Evolutionary conservation across 768 basidiomycete genomes (phyloP), one percentile per base, ranked within the genome.

Genomic region (Boletus reticulatus): DNA sequence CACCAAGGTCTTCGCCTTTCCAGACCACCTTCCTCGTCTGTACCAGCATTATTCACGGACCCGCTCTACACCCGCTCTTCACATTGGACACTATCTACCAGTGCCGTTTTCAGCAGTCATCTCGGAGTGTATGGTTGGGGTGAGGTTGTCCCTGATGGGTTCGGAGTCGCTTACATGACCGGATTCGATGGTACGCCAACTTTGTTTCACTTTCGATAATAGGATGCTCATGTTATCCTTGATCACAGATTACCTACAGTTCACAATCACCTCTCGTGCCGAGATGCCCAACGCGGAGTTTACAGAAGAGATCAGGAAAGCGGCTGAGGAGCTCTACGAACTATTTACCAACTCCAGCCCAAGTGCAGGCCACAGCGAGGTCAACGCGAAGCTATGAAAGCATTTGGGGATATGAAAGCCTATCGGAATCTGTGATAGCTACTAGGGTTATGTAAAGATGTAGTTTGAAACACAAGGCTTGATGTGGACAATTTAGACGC

Each of bases 141-240:
- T 47, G 91, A 93, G 80, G 90, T 98, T 43, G 92, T 96, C 24
- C 87, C 91, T 1, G 87, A 97, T 60, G 95, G 95, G 2, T 98
- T 95, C 67, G 95, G 95, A 32, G 88, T 98, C 31, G 89, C 93
- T 13, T 98, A 98, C 67, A 87, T 93, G 82, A 94, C 94, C n/a
- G 90, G 91, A 38, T 88, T 83, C 63, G 83, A 90, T 59, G 85
- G 88, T 87, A 54, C 52, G 81, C 69, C 37, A 20, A 38, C 38
- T 3, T 19, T 55, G 11, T 41, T 22, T 37, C 29, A 4, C n/a
- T 22, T 22, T 41, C 16, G 10, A 37, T 20, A 22, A 22, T 34
- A 45, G n/a, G 12, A 4, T 41, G n/a, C 38, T 60, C 27, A 69
- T 14, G 2, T 14, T 20, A 12, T 31, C 22, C 38, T 43, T 37